Base-by-base conservation (phyloP, 805 yeast species). In the Henningerozyma blattae region DNA sequence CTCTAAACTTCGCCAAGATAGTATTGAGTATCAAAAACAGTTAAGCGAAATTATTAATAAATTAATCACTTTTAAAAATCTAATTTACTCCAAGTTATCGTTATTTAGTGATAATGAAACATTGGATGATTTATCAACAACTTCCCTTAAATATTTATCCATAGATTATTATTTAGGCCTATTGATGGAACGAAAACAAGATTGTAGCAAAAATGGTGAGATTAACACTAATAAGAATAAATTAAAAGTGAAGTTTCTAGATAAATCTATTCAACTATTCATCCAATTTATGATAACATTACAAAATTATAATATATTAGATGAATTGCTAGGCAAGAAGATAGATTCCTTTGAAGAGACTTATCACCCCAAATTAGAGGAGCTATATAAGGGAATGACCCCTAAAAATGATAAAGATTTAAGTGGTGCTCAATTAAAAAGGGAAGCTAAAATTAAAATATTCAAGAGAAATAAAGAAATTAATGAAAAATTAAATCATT, bases 81-180 rank as follows among this genome's bases (percentile, higher is more conserved):
- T 61, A 10, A 62, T 77, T 1, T 42, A 41, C 26, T 58, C 63
- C 10, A 56, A 59, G n/a, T 54, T 75, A 14, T 64, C 74, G 3
- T 52, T 85, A 17, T 85, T 82, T 58, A 79, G 89, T 45, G 56
- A 59, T 10, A 84, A 84, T 52, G 95, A 86, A 50, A 48, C 65
- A 0, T 37, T 81, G 2, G 81, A 75, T 1, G 96, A 86, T 45
- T 47, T 86, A 9, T 62, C 69, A 27, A 78, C 93, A 1, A 51
- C 59, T 4, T 74, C 81, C 29, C 50, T 86, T 15, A 73, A 72
- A 36, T 81, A 70, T 42, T 50, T 83, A 15, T 59, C 70, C 4
- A 48, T 79, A 1, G 75, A 76, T 39, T 85, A 65, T 50, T 68
- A 75, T 43, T 46, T 80, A 25, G 93, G 74, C 1, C 34, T 40